Percentiles rank a stretch among this genome's conserved stretches.
These are phyloP conservation scores for Anastatica hierochuntica DNA, from an alignment of 345 rosid genomes.

Conservation along the genomic window DNA sequence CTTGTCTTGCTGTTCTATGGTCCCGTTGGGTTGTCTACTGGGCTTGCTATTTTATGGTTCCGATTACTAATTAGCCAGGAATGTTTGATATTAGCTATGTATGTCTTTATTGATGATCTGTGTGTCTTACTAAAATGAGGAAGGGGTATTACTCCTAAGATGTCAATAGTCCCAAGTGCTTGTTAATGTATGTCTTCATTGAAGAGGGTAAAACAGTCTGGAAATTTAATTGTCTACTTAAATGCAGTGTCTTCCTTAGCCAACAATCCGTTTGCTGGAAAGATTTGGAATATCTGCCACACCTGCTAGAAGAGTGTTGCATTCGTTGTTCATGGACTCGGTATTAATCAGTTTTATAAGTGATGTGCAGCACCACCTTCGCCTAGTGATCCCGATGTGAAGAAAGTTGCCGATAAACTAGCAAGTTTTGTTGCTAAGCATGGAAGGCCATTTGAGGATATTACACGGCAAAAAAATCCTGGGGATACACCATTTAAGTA, in stretches of 20 bases:
- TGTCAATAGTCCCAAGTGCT: too few relatives aligned
- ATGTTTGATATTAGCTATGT: too few relatives aligned
- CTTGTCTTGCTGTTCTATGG: too few relatives aligned
- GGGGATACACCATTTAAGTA: constrained; percentile 94
- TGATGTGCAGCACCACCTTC: constrained; percentile 96
- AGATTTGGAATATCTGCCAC: constrained; percentile 85
- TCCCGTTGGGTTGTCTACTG: too few relatives aligned
- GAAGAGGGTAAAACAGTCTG: too few relatives aligned
- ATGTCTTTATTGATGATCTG: too few relatives aligned
- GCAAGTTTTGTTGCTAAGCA: constrained; percentile 97
- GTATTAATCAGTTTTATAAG: constrained; percentile 99
- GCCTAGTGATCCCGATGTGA: constrained; percentile 87
- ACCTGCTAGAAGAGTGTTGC: constrained; percentile 97
- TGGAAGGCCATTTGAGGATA: constrained; percentile 90
- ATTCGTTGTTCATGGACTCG: constrained; percentile 93
- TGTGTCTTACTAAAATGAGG: too few relatives aligned
- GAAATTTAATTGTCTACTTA: too few relatives aligned
- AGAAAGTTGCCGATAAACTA: constrained; percentile 92
- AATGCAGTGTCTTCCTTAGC: constrained; percentile 84
- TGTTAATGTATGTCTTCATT: too few relatives aligned
- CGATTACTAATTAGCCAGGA: too few relatives aligned
- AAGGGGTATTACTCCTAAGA: too few relatives aligned
- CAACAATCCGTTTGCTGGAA: constrained; percentile 85
- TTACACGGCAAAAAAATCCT: constrained; percentile 92
- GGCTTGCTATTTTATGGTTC: too few relatives aligned